phyloP scores from a whole-genome alignment of 495 filamentous ascomycete species.

The Chaetomium fimeti region DNA sequence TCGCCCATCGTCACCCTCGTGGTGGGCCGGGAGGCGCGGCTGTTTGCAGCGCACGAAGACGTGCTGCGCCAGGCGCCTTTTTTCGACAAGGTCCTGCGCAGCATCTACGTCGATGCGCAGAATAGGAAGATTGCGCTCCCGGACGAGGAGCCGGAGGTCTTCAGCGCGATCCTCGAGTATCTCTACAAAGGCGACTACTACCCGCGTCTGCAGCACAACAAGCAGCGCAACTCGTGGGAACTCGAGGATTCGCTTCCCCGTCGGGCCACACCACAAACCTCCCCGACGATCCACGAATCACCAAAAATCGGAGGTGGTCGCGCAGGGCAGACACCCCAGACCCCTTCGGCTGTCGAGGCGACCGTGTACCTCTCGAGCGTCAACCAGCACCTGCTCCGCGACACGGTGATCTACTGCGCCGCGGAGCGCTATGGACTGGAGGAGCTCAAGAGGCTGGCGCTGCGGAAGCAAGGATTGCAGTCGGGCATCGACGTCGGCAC shows the following conservation, averaged over 20 bases:
- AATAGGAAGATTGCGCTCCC: slow-evolving; percentile 73
- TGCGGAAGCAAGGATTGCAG: slow-evolving; percentile 91
- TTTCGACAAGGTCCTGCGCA: slow-evolving; percentile 63
- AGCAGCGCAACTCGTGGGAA: slow-evolving; percentile 65
- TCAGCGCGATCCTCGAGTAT: slow-evolving; percentile 88
- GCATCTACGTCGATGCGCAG: slow-evolving; percentile 60
- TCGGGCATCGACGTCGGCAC: slow-evolving; percentile 78
- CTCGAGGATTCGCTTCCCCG: slow-evolving; percentile 60
- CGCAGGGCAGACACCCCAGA: slow-evolving; percentile 41
- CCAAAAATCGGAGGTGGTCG: slow-evolving; percentile 51
- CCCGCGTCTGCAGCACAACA: slow-evolving; percentile 69
- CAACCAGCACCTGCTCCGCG: slow-evolving; percentile 71
- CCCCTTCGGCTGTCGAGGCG: slow-evolving; percentile 60
- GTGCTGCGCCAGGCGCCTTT: slow-evolving; percentile 79
- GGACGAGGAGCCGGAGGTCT: slow-evolving; percentile 82
- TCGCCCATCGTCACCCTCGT: slow-evolving; percentile 82
- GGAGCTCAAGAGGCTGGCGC: slow-evolving; percentile 80
- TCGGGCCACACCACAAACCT: slow-evolving; percentile 35
- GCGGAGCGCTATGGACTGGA: slow-evolving; percentile 83
- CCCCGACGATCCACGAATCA: slow-evolving; percentile 42
- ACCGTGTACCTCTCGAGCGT: slow-evolving; percentile 67
- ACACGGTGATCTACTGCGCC: slow-evolving; percentile 89
- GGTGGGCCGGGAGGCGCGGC: slow-evolving; percentile 73
- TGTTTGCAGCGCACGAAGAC: slow-evolving; percentile 90
- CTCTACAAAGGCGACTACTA: slow-evolving; percentile 95